Evolutionary conservation across 2,329 filamentous ascomycete genomes (phyloP).

Genomic region (Xylariaceae sp.): DNA sequence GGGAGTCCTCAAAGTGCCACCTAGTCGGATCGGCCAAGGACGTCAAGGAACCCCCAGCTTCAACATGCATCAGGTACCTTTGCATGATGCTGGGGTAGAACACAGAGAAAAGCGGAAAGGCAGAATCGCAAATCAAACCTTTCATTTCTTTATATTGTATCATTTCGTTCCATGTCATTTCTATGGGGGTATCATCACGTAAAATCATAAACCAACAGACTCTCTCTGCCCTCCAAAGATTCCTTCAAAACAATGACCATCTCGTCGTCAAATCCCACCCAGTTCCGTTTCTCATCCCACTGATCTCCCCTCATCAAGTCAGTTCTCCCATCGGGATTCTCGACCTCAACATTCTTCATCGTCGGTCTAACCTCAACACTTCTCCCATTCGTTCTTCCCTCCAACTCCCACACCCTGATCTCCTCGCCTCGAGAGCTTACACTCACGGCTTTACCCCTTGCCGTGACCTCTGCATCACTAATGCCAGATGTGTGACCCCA

Average conservation of each 20-base stretch:
- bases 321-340: constrained; percentile 9
- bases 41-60: too few species aligned
- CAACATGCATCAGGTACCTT: too few species aligned
- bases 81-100: too few species aligned
- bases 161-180: too few species aligned
- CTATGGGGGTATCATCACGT: constrained; percentile 38
- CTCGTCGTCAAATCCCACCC: constrained; percentile 87
- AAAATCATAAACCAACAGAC: constrained; percentile 84
- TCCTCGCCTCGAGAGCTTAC: constrained; percentile 76
- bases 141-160: too few species aligned
- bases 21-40: too few species aligned
- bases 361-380: constrained; percentile 50
- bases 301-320: constrained; percentile 7
- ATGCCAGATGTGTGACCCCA: constrained; percentile 93
- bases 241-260: constrained; percentile 85
- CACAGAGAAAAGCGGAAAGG: too few species aligned
- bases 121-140: too few species aligned
- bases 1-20: too few species aligned
- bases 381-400: constrained; percentile 56
- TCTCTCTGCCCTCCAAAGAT: constrained; percentile 61
- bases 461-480: constrained; percentile 77
- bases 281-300: constrained; percentile 51
- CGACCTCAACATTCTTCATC: constrained; percentile 21
- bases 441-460: constrained; percentile 84
- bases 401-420: constrained; percentile 84